Evolutionary conservation across 305 asterid genomes (phyloP), one percentile per base, ranked within the genome.

Genomic region (Caryopteris hybrid): DNA sequence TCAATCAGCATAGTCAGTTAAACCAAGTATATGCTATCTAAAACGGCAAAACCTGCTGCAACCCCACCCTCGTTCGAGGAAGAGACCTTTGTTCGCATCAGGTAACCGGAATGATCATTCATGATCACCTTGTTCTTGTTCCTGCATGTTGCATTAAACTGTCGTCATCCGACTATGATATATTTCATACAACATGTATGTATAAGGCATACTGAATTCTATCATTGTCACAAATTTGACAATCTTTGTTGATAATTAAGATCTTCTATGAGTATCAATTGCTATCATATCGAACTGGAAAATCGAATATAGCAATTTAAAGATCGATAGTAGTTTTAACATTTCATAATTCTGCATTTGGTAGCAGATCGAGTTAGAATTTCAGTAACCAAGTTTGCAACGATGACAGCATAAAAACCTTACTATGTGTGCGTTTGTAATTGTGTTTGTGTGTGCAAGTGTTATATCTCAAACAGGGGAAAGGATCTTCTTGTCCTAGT

Each of bases 11-110:
- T 2, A 16, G 39, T 8, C 46, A 60, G 14, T 88, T 79, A 93
- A 61, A 88, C 95, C 76, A 94, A 77, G 79, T 94, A 89, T 25
- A 94, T 63, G 79, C 99, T 87, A 78, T 91, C 99, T 79, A 94
- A 68, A 83, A 89, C 96, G 36, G 93, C 96, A 62, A 83, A 86
- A 16, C 97, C 99, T 7, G 98, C 96, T 5, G 91, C 96, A 62
- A 94, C 99, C 14, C 99, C 99, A 6, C 99, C 99, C 62, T 94
- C 99, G 45, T 91, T 78, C 14, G 96, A 86, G 12, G 99, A 91
- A 56, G 96, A 85, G 6, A 94, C 99, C 83, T 94, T 94, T 25
- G 98, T 94, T 48, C 99, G 85, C 98, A 94, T 83, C 92, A 94
- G 74, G 67, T 91, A 89, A 46, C 99, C 99, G 0, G 83, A 67